These are phyloP conservation scores for Phaffomyces opuntiae DNA, from an alignment of 805 yeast genomes.

Conservation along the genomic window DNA sequence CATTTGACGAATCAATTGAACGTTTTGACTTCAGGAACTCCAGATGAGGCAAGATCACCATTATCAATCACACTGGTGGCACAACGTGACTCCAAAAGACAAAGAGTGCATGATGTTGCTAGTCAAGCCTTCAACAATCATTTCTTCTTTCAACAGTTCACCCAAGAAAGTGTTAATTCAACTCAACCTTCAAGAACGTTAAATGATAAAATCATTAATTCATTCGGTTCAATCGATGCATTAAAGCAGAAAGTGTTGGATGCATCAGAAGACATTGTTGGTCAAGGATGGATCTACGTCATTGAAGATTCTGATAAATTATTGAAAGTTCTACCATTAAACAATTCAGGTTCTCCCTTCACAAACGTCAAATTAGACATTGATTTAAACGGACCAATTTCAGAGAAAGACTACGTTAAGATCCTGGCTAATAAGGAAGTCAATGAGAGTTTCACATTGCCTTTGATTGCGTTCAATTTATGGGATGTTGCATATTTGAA, in stretches of 20 bases:
- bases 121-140: constrained; percentile 92
- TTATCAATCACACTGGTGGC: constrained; percentile 63
- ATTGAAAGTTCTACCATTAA: constrained; percentile 45
- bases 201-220: constrained; percentile 27
- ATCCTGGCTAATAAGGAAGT: constrained; percentile 39
- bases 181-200: constrained; percentile 32
- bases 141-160: constrained; percentile 65
- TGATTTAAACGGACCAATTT: constrained; percentile 71
- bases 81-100: constrained; percentile 56
- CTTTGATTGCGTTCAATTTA: constrained; percentile 68
- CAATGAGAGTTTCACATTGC: constrained; percentile 58
- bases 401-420: constrained; percentile 43
- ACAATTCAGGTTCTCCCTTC: constrained; percentile 77
- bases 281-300: constrained; percentile 73
- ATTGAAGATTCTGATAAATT: constrained; percentile 60
- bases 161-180: constrained; percentile 11
- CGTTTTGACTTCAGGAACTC: constrained; percentile 67
- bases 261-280: constrained; percentile 25
- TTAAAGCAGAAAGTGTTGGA: constrained; percentile 10
- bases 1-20: constrained; percentile 54
- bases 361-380: constrained; percentile 60
- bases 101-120: constrained; percentile 77
- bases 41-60: constrained; percentile 68
- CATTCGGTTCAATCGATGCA: constrained; percentile 28
- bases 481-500: constrained; percentile 87